Base-by-base conservation (phyloP, 1,139 yeast genomes). In the Candida freyschussii region DNA sequence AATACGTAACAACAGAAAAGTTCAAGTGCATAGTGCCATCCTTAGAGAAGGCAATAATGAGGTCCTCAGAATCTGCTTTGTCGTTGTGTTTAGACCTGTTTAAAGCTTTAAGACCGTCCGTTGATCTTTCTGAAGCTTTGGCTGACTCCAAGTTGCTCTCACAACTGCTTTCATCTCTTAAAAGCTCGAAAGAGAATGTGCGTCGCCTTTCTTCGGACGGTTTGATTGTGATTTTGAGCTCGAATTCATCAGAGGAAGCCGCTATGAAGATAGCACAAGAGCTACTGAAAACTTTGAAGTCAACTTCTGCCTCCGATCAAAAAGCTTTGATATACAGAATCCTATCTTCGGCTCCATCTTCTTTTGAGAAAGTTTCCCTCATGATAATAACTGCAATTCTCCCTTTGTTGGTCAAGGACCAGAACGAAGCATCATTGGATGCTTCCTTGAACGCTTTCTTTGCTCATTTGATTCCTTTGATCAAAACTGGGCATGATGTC, bases 1-100 rank as follows among this genome's bases (percentile, higher is more conserved):
- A 65, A 12, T 65, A 67, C 40, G 53, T 78, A 6, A 49, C 61
- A 5, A 53, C 57, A n/a, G 66, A 63, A 2, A 65, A 82, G 36
- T 57, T 54, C 12, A 46, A 54, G 0, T 35, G 48, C 4, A 44
- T 86, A 13, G 53, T 79, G 8, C 86, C 94, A 3, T 65, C 71
- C 13, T 53, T 89, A 32, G 91, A 85, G 45, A 87, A 84, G 53
- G 73, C 93, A 1, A 68, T 82, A 31, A 65, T 91, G 50, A 73
- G 96, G 55, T 77, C 95, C 3, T 83, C 96, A 0, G 97, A 87
- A 53, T 60, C 66, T 22, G 72, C 86, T 0, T 71, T 84, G 43
- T 68, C 69, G 7, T 50, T 63, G 21, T 59, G 79, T 12, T 52
- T 75, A 14, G 59, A 65, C 3, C 52, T 84, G 16, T 62, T 77